Percentiles rank a stretch among this genome's conserved stretches.
phyloP scores from a whole-genome alignment of 495 filamentous ascomycete genomes.

The Bacidia gigantensis region DNA sequence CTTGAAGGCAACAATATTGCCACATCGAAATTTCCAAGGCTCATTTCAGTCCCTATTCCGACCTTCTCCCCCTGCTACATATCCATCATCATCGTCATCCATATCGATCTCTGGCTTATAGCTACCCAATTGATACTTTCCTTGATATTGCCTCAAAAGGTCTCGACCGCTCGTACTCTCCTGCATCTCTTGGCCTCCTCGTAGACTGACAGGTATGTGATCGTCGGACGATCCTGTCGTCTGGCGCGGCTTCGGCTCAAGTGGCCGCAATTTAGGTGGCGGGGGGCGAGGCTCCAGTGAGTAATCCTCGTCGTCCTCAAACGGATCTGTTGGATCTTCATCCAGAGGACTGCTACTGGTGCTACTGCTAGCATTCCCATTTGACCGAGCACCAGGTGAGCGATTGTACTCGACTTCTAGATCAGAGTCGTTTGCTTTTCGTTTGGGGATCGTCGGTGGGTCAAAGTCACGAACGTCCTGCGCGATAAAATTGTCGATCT shows the following conservation, averaged over 20 bases:
- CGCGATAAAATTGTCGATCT: slow-evolving; percentile 21
- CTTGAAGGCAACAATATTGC: neutral
- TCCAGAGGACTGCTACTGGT: slow-evolving; percentile 5
- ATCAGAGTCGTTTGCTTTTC: slow-evolving; percentile 12
- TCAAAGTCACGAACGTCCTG: neutral
- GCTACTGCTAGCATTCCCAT: neutral
- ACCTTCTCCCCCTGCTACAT: neutral
- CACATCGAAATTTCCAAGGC: neutral
- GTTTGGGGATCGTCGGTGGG: slow-evolving; percentile 6
- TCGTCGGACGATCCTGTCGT: slow-evolving; percentile 11
- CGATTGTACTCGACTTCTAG: slow-evolving; percentile 8
- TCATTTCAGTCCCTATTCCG: neutral
- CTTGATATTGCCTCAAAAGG: neutral
- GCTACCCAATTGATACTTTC: slow-evolving; percentile 7
- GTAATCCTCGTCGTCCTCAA: neutral
- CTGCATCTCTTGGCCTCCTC: slow-evolving; percentile 11
- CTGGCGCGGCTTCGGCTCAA: slow-evolving; percentile 1
- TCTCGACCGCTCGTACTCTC: slow-evolving; percentile 6
- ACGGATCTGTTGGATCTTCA: slow-evolving; percentile 1
- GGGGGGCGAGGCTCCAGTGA: neutral
- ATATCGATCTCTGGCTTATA: slow-evolving; percentile 14
- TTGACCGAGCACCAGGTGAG: slow-evolving; percentile 7
- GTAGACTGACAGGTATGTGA: slow-evolving; percentile 7
- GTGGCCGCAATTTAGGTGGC: slow-evolving; percentile 4
- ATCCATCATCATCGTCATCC: slow-evolving; percentile 16